These are phyloP conservation scores for Hyaloscypha variabilis DNA, from an alignment of 495 filamentous ascomycete species.

Conservation along the genomic window DNA sequence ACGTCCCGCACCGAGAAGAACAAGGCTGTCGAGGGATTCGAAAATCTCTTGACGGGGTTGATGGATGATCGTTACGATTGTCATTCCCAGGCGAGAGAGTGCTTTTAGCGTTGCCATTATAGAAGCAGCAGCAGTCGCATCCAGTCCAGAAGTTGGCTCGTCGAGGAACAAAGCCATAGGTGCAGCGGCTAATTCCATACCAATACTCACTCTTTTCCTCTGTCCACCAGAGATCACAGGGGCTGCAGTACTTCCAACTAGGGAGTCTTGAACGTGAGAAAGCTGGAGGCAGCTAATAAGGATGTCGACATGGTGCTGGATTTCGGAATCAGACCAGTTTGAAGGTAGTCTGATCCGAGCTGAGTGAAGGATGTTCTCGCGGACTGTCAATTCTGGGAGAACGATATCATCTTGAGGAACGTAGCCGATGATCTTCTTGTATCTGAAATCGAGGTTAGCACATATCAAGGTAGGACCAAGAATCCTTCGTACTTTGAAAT, in stretches of 20 bases:
- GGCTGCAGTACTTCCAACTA: constrained; percentile 66
- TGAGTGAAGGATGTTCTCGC: constrained; percentile 69
- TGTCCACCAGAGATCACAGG: constrained; percentile 85
- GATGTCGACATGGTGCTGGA: constrained; percentile 64
- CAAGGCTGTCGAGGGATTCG: constrained; percentile 71
- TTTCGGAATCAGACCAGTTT: constrained; percentile 66
- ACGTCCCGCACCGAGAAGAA: constrained; percentile 69
- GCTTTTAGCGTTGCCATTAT: constrained; percentile 87
- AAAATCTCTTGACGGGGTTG: constrained; percentile 86
- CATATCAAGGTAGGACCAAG: neutral
- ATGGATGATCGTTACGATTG: constrained; percentile 89
- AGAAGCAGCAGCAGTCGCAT: constrained; percentile 81
- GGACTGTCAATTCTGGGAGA: constrained; percentile 68
- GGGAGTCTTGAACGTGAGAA: constrained; percentile 70
- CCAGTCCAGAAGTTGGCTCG: constrained; percentile 86
- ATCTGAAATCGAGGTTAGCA: constrained; percentile 31
- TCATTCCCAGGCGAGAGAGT: constrained; percentile 78
- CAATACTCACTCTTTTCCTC: constrained; percentile 87
- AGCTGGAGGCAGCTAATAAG: constrained; percentile 72
- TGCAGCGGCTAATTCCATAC: constrained; percentile 82
- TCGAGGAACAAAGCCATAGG: constrained; percentile 90
- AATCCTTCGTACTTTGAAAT: constrained; percentile 31
- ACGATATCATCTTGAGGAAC: constrained; percentile 70
- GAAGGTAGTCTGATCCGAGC: constrained; percentile 66
- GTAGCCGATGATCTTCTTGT: constrained; percentile 58